Evolutionary conservation across 306 rosid species (phyloP), one percentile per base, ranked within the genome.

Genomic region (Begonia loranthoides): DNA sequence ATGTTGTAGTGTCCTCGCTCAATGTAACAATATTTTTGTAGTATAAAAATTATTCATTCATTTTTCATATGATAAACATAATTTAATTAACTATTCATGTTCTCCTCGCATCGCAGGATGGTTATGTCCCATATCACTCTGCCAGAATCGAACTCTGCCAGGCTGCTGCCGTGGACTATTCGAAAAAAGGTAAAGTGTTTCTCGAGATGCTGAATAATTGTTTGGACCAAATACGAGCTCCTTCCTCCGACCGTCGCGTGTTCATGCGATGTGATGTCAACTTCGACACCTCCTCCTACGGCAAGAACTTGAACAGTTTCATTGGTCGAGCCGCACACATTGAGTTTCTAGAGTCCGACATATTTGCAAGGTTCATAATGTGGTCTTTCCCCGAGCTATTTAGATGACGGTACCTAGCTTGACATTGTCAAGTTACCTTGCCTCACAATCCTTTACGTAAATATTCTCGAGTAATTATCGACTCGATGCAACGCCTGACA

Each of bases 121-220:
- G 97, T 55, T 85, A 89, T 65, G 94, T 85, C 16, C 97, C 97
- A 9, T 85, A 89, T 53, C 97, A 89, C 67, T 89, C 97, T 13
- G 95, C 97, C 17, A 76, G 97, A 73, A 85, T 89, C 51, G 95
- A 89, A 54, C 72, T 76, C 55, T 89, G 97, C 70, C 94, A 69
- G 36, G 87, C 94, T 54, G 95, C 95, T 58, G 70, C 94, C 55
- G 53, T 58, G 47, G 97, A 89, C 73, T 65, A 51, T 60, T 85
- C 95, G 41, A 84, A 68, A 65, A 82, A 74, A 59, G 81, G 87
- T 12, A 85, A 67, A 64, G 41, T 76, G 47, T 89, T 89, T 67
- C 49, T 72, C 22, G 94, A 89, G 72, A 85, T 89, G 95, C 61
- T 85, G 64, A 80, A 80, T 63, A 65, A 70, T 72, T 82, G 87